These are phyloP conservation scores for Pseudogymnoascus sp. DNA, from an alignment of 2,329 filamentous ascomycete species.

Conservation along the genomic window DNA sequence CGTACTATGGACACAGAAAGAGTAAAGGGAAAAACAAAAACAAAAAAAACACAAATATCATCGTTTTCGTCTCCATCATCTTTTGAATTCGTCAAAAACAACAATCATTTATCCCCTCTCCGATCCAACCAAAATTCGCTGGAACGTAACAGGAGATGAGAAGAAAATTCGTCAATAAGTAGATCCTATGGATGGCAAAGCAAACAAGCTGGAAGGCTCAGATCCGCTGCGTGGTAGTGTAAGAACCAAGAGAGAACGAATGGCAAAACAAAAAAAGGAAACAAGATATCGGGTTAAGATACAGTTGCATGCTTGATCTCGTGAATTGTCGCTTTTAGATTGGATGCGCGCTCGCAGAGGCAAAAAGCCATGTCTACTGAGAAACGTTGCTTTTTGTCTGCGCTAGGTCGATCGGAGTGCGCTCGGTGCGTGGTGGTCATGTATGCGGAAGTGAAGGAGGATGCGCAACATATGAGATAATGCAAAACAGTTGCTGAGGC, in stretches of 20 bases:
- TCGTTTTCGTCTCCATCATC: conserved; percentile 8
- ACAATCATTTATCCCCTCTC: not conserved
- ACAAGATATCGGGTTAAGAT: conserved; percentile 6
- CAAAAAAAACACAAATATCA: not conserved
- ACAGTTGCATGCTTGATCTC: conserved; percentile 5
- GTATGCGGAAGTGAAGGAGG: conserved; percentile 4
- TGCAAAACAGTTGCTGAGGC: conserved; percentile 16
- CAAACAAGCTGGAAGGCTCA: conserved; percentile 7
- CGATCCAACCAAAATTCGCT: not conserved
- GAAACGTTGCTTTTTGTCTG: conserved; percentile 2
- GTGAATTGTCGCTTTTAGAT: not conserved
- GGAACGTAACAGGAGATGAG: conserved; percentile 4
- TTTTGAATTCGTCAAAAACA: conserved; percentile 8
- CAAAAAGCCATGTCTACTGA: not conserved
- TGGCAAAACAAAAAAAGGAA: not conserved
- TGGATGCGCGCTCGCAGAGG: not conserved
- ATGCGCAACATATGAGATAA: conserved; percentile 1
- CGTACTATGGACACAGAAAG: conserved; percentile 2
- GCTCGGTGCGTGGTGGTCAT: not conserved
- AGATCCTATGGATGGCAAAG: not conserved
- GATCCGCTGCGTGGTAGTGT: not conserved
- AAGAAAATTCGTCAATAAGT: conserved; percentile 1
- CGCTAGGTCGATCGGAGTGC: not conserved
- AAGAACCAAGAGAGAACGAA: not conserved
- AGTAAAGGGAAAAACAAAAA: not conserved